Percentiles rank a stretch among this genome's conserved stretches.
These are phyloP conservation scores for Botrytis elliptica DNA, from an alignment of 2,329 filamentous ascomycete species.

Conservation along the genomic window DNA sequence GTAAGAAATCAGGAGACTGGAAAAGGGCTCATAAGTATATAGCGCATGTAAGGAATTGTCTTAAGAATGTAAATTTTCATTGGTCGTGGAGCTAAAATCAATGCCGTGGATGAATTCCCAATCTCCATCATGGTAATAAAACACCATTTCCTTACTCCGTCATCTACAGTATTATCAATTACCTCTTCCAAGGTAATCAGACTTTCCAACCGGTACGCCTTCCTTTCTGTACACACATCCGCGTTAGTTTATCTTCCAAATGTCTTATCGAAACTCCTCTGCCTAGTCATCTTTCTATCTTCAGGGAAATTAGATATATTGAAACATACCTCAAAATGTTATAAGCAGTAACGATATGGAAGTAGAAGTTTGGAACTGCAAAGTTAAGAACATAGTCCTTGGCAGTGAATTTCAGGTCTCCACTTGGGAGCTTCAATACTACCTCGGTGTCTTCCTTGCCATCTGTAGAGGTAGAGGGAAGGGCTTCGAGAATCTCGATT, in stretches of 20 bases:
- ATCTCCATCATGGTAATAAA: neutral
- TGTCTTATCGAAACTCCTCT: too few relatives aligned
- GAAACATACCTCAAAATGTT: slow-evolving; percentile 52
- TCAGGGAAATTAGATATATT: too few relatives aligned
- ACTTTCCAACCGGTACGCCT: slow-evolving; percentile 62
- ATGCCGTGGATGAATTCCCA: neutral
- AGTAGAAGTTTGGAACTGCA: slow-evolving; percentile 61
- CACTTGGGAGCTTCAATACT: slow-evolving; percentile 38
- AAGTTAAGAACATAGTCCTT: slow-evolving; percentile 49
- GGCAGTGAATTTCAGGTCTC: slow-evolving; percentile 44
- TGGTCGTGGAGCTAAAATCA: neutral
- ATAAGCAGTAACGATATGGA: slow-evolving; percentile 61
- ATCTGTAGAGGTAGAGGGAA: slow-evolving; percentile 45
- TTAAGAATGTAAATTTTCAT: neutral
- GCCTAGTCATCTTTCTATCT: neutral
- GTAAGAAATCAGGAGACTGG: neutral
- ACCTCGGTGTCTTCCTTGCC: slow-evolving; percentile 45
- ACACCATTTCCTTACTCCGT: neutral
- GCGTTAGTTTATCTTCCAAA: neutral
- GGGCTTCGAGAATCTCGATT: slow-evolving; percentile 46
- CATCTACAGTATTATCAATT: neutral
- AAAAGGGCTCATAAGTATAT: neutral
- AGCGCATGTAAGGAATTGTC: neutral
- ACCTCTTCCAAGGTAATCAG: slow-evolving; percentile 47
- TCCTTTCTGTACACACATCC: slow-evolving; percentile 5